Conservation (phyloP, 176 grass and related monocot genomes). For the Avena atlantica region DNA sequence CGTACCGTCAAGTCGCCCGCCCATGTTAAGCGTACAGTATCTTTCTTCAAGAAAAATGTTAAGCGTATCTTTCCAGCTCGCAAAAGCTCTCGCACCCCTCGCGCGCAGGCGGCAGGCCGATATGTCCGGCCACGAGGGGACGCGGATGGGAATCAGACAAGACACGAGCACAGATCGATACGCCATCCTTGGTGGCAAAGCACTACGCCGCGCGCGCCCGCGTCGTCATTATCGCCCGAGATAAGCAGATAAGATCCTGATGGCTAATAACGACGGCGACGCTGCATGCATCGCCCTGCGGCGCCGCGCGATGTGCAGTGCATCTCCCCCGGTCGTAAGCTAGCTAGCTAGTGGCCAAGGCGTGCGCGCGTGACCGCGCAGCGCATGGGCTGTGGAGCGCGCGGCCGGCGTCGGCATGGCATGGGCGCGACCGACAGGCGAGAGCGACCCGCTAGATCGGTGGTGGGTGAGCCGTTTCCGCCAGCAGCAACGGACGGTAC, state of each 20-base stretch:
- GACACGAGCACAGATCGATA: not conserved
- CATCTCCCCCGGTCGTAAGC: not conserved
- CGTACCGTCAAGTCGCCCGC: conserved; percentile 12
- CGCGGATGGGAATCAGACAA: not conserved
- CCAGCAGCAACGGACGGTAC: not conserved
- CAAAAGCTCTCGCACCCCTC: not conserved
- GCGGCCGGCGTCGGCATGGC: conserved; percentile 14
- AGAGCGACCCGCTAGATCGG: not conserved
- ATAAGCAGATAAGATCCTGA: not conserved
- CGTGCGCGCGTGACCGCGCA: not conserved
- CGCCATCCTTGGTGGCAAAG: not conserved
- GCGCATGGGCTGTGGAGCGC: not conserved
- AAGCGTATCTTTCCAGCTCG: conserved; percentile 42
- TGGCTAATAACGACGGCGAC: not conserved
- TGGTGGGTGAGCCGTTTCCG: not conserved
- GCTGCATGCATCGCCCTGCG: too few relatives aligned
- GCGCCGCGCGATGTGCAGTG: too few relatives aligned
- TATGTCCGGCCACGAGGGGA: not conserved
- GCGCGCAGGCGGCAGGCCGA: not conserved
- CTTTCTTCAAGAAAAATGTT: too few relatives aligned
- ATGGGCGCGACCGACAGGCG: not conserved
- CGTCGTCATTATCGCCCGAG: not conserved
- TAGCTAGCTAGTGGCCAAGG: not conserved
- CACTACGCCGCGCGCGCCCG: not conserved
- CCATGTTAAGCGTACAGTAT: not conserved